Conservation (phyloP, 2,329 filamentous ascomycete species). For the Penicillium sp. region DNA sequence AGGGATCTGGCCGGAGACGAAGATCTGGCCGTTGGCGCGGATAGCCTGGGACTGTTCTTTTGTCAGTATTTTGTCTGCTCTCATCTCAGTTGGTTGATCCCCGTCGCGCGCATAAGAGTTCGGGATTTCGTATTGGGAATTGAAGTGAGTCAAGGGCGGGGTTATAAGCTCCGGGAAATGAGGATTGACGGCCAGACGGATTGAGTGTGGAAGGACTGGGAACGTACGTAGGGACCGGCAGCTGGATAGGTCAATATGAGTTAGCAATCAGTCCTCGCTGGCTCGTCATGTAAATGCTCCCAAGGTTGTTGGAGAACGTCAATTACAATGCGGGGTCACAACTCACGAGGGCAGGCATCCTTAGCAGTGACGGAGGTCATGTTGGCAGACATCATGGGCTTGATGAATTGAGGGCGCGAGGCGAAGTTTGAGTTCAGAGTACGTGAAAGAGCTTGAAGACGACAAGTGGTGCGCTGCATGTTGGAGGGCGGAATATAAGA, state of each 20-base stretch:
- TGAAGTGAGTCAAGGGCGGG: not conserved
- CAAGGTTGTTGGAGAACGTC: not conserved
- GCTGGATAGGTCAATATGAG: slow-evolving; percentile 21
- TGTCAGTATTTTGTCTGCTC: slow-evolving; percentile 2
- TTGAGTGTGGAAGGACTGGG: not conserved
- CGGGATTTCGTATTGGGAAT: not conserved
- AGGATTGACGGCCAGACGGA: not conserved
- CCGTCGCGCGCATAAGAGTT: too few relatives aligned
- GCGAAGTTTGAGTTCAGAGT: slow-evolving; percentile 8
- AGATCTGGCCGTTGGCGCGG: slow-evolving; percentile 65
- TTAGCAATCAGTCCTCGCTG: slow-evolving; percentile 13
- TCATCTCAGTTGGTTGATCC: not conserved
- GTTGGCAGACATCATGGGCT: slow-evolving; percentile 35
- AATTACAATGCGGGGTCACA: not conserved
- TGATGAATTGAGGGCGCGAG: slow-evolving; percentile 12
- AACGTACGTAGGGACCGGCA: slow-evolving; percentile 46
- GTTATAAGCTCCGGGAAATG: not conserved
- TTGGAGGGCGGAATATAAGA: slow-evolving; percentile 11
- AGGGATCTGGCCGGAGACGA: slow-evolving; percentile 74
- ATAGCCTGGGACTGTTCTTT: slow-evolving; percentile 56
- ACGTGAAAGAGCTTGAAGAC: slow-evolving; percentile 22
- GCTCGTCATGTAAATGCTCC: not conserved
- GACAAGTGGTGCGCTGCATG: slow-evolving; percentile 28
- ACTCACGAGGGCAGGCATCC: slow-evolving; percentile 49
- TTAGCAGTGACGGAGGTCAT: slow-evolving; percentile 42